These are phyloP conservation scores for Corylus avellana DNA, from an alignment of 306 rosid genomes.

Conservation along the genomic window DNA sequence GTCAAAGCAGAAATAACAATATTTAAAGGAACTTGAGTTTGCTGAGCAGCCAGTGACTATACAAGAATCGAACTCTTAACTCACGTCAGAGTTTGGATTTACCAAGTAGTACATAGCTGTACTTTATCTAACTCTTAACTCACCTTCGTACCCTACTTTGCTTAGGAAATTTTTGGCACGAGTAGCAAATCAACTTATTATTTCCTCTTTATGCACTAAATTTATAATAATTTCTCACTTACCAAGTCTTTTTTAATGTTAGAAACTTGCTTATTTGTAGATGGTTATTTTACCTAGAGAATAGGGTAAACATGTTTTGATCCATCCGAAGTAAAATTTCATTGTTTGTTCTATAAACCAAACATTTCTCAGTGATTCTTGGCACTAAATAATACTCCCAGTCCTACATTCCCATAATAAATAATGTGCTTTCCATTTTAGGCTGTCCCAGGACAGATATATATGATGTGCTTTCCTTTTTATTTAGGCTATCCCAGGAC, in stretches of 20 bases:
- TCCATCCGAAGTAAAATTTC: not conserved
- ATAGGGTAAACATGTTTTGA: not conserved
- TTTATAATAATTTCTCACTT: not conserved
- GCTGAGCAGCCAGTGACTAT: not conserved
- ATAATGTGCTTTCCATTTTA: no score
- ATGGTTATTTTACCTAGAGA: not conserved
- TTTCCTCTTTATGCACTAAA: slow-evolving; percentile 1
- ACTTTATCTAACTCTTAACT: no score
- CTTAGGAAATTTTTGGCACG: not conserved
- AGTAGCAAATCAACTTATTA: not conserved
- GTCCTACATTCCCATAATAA: no score
- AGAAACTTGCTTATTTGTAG: not conserved
- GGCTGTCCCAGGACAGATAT: not conserved
- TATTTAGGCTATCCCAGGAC: no score
- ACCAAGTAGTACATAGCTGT: not conserved
- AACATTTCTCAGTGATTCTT: not conserved
- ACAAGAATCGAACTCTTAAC: not conserved
- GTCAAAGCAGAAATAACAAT: not conserved
- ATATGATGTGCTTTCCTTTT: no score
- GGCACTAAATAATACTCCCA: not conserved
- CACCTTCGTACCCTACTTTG: not conserved
- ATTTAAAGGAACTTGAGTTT: not conserved
- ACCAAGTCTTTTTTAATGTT: not conserved
- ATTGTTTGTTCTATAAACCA: not conserved
- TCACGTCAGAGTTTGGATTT: not conserved